Base-by-base conservation (phyloP, 2,329 filamentous ascomycete genomes). In the Uncinocarpus reesii region DNA sequence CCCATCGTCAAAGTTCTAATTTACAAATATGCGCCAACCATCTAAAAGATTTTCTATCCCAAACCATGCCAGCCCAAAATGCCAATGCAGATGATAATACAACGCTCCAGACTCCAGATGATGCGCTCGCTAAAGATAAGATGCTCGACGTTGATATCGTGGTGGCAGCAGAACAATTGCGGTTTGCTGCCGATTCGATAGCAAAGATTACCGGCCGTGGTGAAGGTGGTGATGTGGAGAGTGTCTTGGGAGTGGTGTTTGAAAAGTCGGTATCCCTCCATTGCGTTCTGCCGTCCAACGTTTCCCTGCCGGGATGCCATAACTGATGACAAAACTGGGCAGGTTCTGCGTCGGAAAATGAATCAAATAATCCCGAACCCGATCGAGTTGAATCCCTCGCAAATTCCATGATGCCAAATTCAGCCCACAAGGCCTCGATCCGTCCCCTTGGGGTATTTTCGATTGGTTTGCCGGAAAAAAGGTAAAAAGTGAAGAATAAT, bases 211-310 rank as follows among this genome's bases (percentile, higher is more conserved):
- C 88, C 1, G 92, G 92, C 0, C 79, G 79, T 48, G 89, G 88
- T 0, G 86, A 88, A 58, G 78, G 77, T 34, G 86, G 88, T 2
- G 90, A 96, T 65, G 87, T 96, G 13, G 90, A 98, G 63, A 92
- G 96, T 62, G 86, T 98, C 6, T 69, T 98, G 37, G 92, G 92
- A 0, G 89, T 98, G 18, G 89, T 98, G 3, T 98, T 98, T 69
- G 90, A 96, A 65, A 96, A 94, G 86, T 94, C 70, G 73, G 79
- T 78, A 29, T 44, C 29, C 48, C 35, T 37, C 18, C 8, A 28
- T 15, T 4, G 11, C 16, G 53, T 78, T 52, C 4, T 40, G n/a
- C 36, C 20, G 79, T 75, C 58, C 74, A 38, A 21, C 24, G 31
- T 15, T 20, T 36, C 18, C 15, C 32, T 11, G 34, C 50, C 26